Conservation (phyloP, 1,284 basidiomycete species). For the Pseudozyma thailandica region DNA sequence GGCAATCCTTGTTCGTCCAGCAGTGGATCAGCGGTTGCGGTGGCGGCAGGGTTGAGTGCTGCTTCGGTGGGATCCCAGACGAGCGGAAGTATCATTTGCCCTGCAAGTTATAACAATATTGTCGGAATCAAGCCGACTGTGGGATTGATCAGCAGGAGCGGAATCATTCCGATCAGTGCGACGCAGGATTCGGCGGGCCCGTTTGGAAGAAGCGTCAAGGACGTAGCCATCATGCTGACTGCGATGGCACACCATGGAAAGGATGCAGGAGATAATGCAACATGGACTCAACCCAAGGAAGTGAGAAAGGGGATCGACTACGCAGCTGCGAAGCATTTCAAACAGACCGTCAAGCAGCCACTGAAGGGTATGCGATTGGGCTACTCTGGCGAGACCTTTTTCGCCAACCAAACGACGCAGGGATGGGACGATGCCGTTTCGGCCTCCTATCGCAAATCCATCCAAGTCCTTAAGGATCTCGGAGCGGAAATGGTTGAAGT, state of each 20-base stretch:
- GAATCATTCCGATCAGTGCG: slow-evolving; percentile 37
- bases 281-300: slow-evolving; percentile 20
- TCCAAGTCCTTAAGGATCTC: slow-evolving; percentile 16
- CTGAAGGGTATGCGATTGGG: slow-evolving; percentile 20
- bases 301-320: slow-evolving; percentile 27
- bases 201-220: slow-evolving; percentile 37
- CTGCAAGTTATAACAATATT: slow-evolving; percentile 45
- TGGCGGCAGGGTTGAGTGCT: slow-evolving; percentile 75
- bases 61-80: slow-evolving; percentile 76
- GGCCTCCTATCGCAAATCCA: slow-evolving; percentile 15
- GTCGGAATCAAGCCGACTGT: slow-evolving; percentile 52
- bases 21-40: slow-evolving; percentile 75
- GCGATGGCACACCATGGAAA: slow-evolving; percentile 38
- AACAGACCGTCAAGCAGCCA: slow-evolving; percentile 1
- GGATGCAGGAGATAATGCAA: slow-evolving; percentile 38
- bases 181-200: slow-evolving; percentile 47
- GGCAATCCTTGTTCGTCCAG: slow-evolving; percentile 77
- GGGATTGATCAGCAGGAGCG: slow-evolving; percentile 38
- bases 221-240: slow-evolving; percentile 42
- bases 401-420: slow-evolving; percentile 29
- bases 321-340: slow-evolving; percentile 20
- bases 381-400: slow-evolving; percentile 23
- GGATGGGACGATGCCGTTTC: slow-evolving; percentile 21
- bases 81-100: slow-evolving; percentile 44
- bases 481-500: slow-evolving; percentile 35